Conservation (phyloP, 345 rosid species). For the Euphorbia pulcherrima region DNA sequence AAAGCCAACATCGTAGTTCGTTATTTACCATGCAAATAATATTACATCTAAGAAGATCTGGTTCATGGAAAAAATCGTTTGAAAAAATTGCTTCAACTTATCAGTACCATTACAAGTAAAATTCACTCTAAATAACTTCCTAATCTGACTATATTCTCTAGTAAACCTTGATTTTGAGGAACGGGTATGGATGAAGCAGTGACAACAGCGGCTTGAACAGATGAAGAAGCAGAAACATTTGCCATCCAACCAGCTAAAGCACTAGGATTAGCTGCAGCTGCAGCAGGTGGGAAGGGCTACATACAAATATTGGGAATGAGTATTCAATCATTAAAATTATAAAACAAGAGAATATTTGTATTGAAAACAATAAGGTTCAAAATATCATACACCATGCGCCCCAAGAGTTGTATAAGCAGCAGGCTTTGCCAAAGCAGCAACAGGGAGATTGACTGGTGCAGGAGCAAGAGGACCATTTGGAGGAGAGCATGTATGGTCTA, state of each 20-base stretch:
- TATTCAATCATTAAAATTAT: not conserved
- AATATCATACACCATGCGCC: slow-evolving; percentile 50
- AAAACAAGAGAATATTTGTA: slow-evolving; percentile 4
- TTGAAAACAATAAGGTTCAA: not conserved
- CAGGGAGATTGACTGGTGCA: slow-evolving; percentile 53
- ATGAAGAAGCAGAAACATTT: slow-evolving; percentile 67
- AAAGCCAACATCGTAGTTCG: slow-evolving; percentile 9
- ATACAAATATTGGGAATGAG: slow-evolving; percentile 13
- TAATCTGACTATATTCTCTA: slow-evolving; percentile 3
- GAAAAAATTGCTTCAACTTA: slow-evolving; percentile 1
- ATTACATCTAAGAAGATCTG: not conserved
- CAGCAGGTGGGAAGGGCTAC: slow-evolving; percentile 60
- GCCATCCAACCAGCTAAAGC: slow-evolving; percentile 89
- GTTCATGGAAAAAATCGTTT: not conserved
- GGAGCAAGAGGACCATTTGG: slow-evolving; percentile 66
- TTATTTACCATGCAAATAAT: not conserved
- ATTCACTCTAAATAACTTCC: not conserved
- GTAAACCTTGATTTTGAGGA: slow-evolving; percentile 73
- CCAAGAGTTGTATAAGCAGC: slow-evolving; percentile 51
- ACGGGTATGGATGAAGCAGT: slow-evolving; percentile 71
- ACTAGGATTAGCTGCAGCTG: slow-evolving; percentile 57
- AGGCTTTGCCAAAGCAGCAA: slow-evolving; percentile 55
- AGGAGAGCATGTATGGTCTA: slow-evolving; percentile 65
- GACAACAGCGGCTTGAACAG: slow-evolving; percentile 84
- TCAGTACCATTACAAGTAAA: not conserved